Base-by-base conservation (phyloP, 106 monocot species). In the Posidonia australis region DNA sequence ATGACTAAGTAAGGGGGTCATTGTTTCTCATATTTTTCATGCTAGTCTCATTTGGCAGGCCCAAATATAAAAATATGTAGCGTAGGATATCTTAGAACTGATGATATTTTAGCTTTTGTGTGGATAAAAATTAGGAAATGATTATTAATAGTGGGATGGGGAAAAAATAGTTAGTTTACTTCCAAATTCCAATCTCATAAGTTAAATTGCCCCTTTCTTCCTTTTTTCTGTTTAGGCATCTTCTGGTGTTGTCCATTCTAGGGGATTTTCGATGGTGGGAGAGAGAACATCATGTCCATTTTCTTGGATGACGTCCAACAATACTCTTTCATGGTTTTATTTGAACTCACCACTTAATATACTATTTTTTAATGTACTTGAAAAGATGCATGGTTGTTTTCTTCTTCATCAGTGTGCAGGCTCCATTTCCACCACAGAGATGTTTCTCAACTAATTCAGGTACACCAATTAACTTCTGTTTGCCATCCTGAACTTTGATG, bases 401-500 rank as follows among this genome's bases (percentile, higher is more conserved):
- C 13, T 78, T 52, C 23, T 69, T 54, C 16, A 54, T 72, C 78
- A 85, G 80, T 29, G 19, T 60, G 21, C 72, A 69, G 54, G 18
- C 58, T 60, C 29, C 72, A 36, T 48, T 30, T 60, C 25, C 72
- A 36, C 46, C 44, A 56, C 68, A 57, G 46, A 77, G 69, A 63
- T 51, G 17, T 53, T 77, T 78, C 75, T 73, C 88, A 36, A 66
- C 48, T 27, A 58, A 54, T 65, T 66, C 78, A 60, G 83, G 87
- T 87, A 72, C 24, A 22, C 30, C 49, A 13, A 26, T 22, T 41
- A 5, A 44, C 12, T 36, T 44, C 36, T 57, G 25, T 48, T 29
- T 46, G n/a, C 16, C 58, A 21, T 22, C 43, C 51, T 30, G 9
- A 9, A 28, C 18, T 23, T 10, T 14, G 13, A 18, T 28, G 58